These are phyloP conservation scores for Kwoniella sp. DNA, from an alignment of 768 basidiomycete genomes.

Conservation along the genomic window DNA sequence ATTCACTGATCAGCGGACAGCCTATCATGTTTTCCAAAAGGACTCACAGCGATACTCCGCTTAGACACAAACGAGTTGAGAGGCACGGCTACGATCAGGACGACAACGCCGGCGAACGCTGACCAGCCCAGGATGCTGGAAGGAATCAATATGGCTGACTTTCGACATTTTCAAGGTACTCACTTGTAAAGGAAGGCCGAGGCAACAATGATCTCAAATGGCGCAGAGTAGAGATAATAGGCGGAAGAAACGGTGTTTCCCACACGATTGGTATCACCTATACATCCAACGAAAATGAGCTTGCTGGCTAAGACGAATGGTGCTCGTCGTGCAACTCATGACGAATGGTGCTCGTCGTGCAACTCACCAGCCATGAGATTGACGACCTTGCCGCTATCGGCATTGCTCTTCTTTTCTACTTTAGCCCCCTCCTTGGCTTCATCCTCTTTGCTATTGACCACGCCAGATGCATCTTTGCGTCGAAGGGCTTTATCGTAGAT, in stretches of 20 bases:
- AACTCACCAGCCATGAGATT: constrained; percentile 71
- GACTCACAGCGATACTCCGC: constrained; percentile 62
- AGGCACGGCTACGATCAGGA: constrained; percentile 69
- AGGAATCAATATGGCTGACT: neutral
- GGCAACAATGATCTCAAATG: constrained; percentile 76
- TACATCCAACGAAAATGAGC: neutral
- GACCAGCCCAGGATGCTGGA: constrained; percentile 65
- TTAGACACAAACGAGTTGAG: constrained; percentile 69
- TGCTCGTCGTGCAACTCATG: neutral
- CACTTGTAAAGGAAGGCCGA: constrained; percentile 76
- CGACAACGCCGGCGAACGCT: constrained; percentile 75
- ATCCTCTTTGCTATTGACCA: constrained; percentile 58
- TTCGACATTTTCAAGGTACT: constrained; percentile 45
- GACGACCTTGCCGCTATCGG: constrained; percentile 86
- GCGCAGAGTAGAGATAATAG: constrained; percentile 59
- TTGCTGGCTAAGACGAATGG: neutral
- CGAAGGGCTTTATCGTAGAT: constrained; percentile 87
- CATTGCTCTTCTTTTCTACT: constrained; percentile 60
- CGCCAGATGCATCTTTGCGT: constrained; percentile 78
- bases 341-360: neutral
- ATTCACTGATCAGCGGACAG: constrained; percentile 47
- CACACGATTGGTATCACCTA: constrained; percentile 42
- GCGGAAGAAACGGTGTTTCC: constrained; percentile 38
- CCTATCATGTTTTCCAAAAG: neutral
- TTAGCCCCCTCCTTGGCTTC: constrained; percentile 53